Evolutionary conservation across 768 basidiomycete genomes (phyloP).

Genomic region (Mrakia gelida): DNA sequence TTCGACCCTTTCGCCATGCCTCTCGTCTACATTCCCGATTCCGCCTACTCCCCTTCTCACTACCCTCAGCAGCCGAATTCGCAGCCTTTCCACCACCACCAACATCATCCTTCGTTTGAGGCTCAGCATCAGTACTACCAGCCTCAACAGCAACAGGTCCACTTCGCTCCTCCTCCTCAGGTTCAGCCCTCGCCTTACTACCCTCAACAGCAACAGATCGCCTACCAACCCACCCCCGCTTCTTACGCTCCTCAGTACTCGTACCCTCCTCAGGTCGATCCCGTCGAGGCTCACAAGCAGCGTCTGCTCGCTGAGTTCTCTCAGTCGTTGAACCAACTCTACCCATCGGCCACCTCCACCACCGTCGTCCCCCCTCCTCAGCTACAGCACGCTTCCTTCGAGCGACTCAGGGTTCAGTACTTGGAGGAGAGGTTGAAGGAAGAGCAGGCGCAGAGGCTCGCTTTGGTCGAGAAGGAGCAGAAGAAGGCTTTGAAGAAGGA

Average conservation of each 20-base stretch:
- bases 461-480: too few species aligned
- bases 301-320: conserved; percentile 6
- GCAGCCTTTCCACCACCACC: not conserved
- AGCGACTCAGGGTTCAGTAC: not conserved
- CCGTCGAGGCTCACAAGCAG: conserved; percentile 6
- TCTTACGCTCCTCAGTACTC: not conserved
- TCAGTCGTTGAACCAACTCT: not conserved
- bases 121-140: conserved; percentile 11
- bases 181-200: not conserved
- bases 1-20: not conserved
- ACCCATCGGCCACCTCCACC: not conserved
- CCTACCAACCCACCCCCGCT: not conserved
- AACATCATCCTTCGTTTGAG: not conserved
- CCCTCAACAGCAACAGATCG: not conserved
- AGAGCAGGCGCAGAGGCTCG: not conserved
- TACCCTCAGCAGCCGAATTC: not conserved
- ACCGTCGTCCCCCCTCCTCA: too few species aligned
- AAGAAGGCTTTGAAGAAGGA: not conserved
- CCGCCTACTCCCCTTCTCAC: not conserved
- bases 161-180: too few species aligned
- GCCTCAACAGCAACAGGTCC: not conserved
- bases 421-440: not conserved
- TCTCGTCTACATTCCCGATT: conserved; percentile 22
- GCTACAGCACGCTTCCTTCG: not conserved
- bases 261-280: not conserved